These are phyloP conservation scores for Lactarius deliciosus DNA, from an alignment of 768 basidiomycete species.

Conservation along the genomic window DNA sequence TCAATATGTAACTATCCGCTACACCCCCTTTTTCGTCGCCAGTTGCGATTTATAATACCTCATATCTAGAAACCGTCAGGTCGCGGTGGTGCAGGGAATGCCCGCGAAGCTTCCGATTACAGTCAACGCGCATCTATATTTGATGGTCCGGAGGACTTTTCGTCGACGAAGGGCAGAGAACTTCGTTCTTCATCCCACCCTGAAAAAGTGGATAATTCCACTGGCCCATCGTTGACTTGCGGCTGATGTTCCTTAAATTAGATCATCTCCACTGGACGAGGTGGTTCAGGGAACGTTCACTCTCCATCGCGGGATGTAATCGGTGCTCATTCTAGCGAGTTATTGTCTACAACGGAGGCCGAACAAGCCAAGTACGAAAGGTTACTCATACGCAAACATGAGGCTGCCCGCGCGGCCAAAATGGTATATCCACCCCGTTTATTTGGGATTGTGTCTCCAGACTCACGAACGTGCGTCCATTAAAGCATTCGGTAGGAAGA, in stretches of 20 bases:
- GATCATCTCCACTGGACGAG: constrained; percentile 15
- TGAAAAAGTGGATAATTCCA: not conserved
- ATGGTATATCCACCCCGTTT: constrained; percentile 5
- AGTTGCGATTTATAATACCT: not conserved
- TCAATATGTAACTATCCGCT: constrained; percentile 1
- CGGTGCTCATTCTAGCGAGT: too few species aligned
- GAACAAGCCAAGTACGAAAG: not conserved
- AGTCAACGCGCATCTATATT: not conserved
- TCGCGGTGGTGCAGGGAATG: constrained; percentile 24
- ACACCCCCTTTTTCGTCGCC: not conserved
- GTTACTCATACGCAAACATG: not conserved
- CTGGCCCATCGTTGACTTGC: not conserved
- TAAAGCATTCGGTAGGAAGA: constrained; percentile 14
- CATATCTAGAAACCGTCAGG: constrained; percentile 10
- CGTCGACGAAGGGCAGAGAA: constrained; percentile 5
- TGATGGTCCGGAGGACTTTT: not conserved
- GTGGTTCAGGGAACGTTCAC: constrained; percentile 20
- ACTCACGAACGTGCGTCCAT: not conserved
- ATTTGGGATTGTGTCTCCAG: not conserved
- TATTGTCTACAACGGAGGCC: not conserved
- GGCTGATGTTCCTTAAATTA: not conserved
- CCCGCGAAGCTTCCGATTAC: not conserved
- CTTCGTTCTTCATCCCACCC: not conserved
- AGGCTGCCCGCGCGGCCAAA: not conserved
- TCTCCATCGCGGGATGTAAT: not conserved